These are phyloP conservation scores for Castanea sativa DNA, from an alignment of 306 rosid genomes.

Conservation along the genomic window DNA sequence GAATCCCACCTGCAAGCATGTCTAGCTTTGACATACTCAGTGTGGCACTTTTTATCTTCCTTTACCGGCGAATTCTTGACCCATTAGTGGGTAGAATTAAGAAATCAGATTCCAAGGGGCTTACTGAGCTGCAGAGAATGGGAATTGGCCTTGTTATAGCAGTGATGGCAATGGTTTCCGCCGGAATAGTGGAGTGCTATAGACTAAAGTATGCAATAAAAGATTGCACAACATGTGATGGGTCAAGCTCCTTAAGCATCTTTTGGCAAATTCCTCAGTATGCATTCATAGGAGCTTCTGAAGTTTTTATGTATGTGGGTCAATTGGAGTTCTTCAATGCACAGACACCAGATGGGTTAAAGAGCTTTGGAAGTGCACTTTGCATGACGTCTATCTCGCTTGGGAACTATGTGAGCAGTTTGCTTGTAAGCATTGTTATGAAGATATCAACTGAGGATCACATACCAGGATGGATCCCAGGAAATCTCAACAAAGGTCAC, in stretches of 20 bases:
- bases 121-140: slow-evolving; percentile 96
- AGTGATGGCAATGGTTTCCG: slow-evolving; percentile 87
- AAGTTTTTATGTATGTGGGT: slow-evolving; percentile 98
- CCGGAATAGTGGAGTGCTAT: slow-evolving; percentile 88
- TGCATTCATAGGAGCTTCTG: slow-evolving; percentile 93
- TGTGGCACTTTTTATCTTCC: slow-evolving; percentile 84
- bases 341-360: slow-evolving; percentile 93
- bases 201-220: slow-evolving; percentile 72
- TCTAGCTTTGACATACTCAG: slow-evolving; percentile 95
- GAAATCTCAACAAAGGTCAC: slow-evolving; percentile 94
- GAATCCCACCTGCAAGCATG: slow-evolving; percentile 96
- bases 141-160: slow-evolving; percentile 96
- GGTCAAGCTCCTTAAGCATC: slow-evolving; percentile 82
- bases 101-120: slow-evolving; percentile 65
- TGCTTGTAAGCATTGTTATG: slow-evolving; percentile 90
- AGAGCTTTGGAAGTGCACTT: slow-evolving; percentile 97
- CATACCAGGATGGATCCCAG: slow-evolving; percentile 99
- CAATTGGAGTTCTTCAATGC: slow-evolving; percentile 97
- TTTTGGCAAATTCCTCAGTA: slow-evolving; percentile 98
- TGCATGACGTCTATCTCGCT: slow-evolving; percentile 97
- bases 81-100: slow-evolving; percentile 70
- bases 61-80: slow-evolving; percentile 78
- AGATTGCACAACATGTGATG: slow-evolving; percentile 61
- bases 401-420: slow-evolving; percentile 92
- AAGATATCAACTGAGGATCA: slow-evolving; percentile 87